Evolutionary conservation across 2,329 filamentous ascomycete genomes (phyloP), one percentile per base, ranked within the genome.

Genomic region (Boeremia exigua): DNA sequence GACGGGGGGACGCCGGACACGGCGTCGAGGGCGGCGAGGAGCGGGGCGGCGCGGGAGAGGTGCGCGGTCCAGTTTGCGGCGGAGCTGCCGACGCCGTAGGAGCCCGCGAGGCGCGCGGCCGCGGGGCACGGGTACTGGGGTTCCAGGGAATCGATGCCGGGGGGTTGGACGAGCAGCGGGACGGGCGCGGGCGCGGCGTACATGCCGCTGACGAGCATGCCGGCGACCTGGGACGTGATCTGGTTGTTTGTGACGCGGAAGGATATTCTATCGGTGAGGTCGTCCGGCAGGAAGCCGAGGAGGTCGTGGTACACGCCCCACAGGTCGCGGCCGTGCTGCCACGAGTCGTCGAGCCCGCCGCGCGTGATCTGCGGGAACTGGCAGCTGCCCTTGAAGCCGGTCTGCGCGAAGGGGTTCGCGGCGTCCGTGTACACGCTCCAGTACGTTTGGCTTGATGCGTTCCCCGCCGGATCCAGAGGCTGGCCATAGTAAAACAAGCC

Each of bases 161-260:
- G 74, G 2, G 86, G 77, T 60, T 84, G 81, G 48, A 84, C 78
- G 6, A 72, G 69, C 1, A 83, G 73, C 2, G 77, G 70, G 2
- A 75, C 59, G 15, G 69, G 63, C 30, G 42, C 7, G 1, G 59
- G 42, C 12, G 67, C 60, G 1, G 50, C 32, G 43, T 69, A 72
- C 86, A 92, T 91, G 54, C 88, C 91, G 52, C 82, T 79, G 50
- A 92, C 81, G 6, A 94, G 73, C 84, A 91, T 91, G 52, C 88
- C 84, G 10, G 88, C 89, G 14, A 94, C 90, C 74, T 95, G 89
- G 66, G 85, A 89, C 2, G 91, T 95, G 68, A 96, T 94, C 46
- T 87, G 81, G 74, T 95, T 95, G 71, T 90, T 90, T 0, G 91
- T 93, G 10, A 94, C 90, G 48, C 90, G 83, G 74, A 88, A 94